A percentile compares a stretch with the other conserved stretches of the same genome.
Conservation (phyloP, 164 flowering plant species). For the Magnolia sinica region DNA sequence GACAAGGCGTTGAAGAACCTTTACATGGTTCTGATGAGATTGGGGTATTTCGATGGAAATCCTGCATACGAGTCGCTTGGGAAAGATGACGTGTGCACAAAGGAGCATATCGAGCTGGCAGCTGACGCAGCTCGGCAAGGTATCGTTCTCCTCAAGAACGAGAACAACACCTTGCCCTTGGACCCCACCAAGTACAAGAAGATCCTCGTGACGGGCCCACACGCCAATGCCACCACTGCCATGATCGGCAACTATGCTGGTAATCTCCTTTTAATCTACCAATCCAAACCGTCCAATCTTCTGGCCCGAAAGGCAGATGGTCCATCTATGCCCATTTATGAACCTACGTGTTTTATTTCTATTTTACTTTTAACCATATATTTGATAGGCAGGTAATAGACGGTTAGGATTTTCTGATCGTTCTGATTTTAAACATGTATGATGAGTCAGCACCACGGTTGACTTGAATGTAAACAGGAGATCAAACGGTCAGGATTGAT, state of each 20-base stretch:
- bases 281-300: too few species aligned
- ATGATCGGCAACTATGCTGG: constrained; percentile 57
- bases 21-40: constrained; percentile 38
- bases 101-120: constrained; percentile 13
- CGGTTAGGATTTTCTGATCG: too few species aligned
- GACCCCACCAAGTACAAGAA: constrained; percentile 4
- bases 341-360: too few species aligned
- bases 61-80: constrained; percentile 31
- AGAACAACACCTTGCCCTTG: constrained; percentile 26
- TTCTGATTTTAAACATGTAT: too few species aligned
- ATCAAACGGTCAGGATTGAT: too few species aligned
- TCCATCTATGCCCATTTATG: too few species aligned
- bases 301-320: too few species aligned
- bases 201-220: constrained; percentile 48
- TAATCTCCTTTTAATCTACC: neutral
- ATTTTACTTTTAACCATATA: too few species aligned
- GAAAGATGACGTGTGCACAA: constrained; percentile 34
- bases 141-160: constrained; percentile 53
- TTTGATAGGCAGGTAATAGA: too few species aligned
- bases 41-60: constrained; percentile 45
- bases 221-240: constrained; percentile 33
- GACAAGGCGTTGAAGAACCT: constrained; percentile 35
- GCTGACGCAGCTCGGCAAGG: constrained; percentile 46
- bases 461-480: too few species aligned
- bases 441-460: too few species aligned